Conservation (phyloP, 768 basidiomycete genomes). For the Russula virescens region DNA sequence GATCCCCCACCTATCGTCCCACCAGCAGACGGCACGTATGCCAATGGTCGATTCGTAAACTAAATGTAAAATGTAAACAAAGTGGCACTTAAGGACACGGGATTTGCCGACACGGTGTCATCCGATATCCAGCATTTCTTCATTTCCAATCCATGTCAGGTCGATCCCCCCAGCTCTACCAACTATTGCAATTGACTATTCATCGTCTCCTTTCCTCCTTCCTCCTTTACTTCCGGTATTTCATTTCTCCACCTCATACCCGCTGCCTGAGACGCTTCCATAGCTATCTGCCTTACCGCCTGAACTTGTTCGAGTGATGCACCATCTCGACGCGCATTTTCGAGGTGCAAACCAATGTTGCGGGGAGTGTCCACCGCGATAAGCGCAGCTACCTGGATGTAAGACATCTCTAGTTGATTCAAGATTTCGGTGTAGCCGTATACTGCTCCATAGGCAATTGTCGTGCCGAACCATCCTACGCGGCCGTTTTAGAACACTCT, state of each 20-base stretch:
- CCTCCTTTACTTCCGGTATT: constrained; percentile 40
- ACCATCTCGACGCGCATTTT: constrained; percentile 49
- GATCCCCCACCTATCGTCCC: too few relatives aligned
- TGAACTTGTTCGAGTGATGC: constrained; percentile 47
- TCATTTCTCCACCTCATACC: constrained; percentile 49
- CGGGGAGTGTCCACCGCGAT: constrained; percentile 57
- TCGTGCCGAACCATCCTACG: constrained; percentile 49
- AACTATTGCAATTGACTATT: too few relatives aligned
- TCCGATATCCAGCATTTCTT: too few relatives aligned
- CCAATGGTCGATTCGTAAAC: too few relatives aligned
- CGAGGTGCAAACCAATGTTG: constrained; percentile 63
- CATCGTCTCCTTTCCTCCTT: too few relatives aligned
- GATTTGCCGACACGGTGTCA: too few relatives aligned
- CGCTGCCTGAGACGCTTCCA: constrained; percentile 42
- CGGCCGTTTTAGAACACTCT: background rate
- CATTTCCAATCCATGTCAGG: too few relatives aligned
- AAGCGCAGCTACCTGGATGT: constrained; percentile 51
- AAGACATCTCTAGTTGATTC: constrained; percentile 51
- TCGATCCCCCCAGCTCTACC: too few relatives aligned
- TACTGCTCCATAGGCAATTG: constrained; percentile 50
- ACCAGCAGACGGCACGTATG: too few relatives aligned
- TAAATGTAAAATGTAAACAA: too few relatives aligned
- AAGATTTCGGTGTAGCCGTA: constrained; percentile 48
- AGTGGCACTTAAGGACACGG: too few relatives aligned
- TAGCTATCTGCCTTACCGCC: constrained; percentile 51